Evolutionary conservation across 768 basidiomycete species (phyloP), one percentile per base, ranked within the genome.

Genomic region (Neoboletus brunneissimus): DNA sequence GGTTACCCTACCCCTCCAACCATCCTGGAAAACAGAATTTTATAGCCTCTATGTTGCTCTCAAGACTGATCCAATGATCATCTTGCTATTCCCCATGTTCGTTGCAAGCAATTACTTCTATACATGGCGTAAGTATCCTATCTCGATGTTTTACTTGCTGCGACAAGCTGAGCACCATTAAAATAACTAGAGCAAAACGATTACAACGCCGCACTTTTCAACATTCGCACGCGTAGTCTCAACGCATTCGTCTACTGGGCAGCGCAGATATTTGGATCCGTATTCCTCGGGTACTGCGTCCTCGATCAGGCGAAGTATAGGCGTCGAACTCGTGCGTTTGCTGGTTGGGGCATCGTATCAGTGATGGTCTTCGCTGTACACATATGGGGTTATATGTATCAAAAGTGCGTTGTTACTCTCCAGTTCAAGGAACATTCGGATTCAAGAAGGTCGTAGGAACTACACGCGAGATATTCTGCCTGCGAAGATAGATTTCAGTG

Each of bases 21-120:
- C 89, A 18, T 87, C 87, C 3, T 92, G 90, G 89, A 88, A 81
- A 65, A 77, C 79, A 20, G 91, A 93, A 68, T 73, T 93, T 51
- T 77, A 78, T 57, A 85, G 86, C 12, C 79, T 93, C 22, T 90
- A 80, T 73, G 61, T 86, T 45, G 81, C 87, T 3, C 75, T 94
- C 43, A 79, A 74, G 54, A 85, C 81, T 13, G 91, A 93, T 64
- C 88, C 88, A 0, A 76, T 79, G 72, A 83, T 94, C 62, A 57
- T 91, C 16, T 73, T 90, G 5, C 79, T 92, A 20, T 89, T 93
- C 76, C 91, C 91, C 13, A 88, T 92, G 86, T 91, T 92, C 72
- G 83, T 91, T 53, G 83, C 87, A 9, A 87, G 85, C 41, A 91
- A 91, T 69, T 91, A 87, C 81, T 91, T 91, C 73, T 91, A 91